Evolutionary conservation across 192 early-diverging fungal species (phyloP).

Genomic region (Ambispora gerdemannii): DNA sequence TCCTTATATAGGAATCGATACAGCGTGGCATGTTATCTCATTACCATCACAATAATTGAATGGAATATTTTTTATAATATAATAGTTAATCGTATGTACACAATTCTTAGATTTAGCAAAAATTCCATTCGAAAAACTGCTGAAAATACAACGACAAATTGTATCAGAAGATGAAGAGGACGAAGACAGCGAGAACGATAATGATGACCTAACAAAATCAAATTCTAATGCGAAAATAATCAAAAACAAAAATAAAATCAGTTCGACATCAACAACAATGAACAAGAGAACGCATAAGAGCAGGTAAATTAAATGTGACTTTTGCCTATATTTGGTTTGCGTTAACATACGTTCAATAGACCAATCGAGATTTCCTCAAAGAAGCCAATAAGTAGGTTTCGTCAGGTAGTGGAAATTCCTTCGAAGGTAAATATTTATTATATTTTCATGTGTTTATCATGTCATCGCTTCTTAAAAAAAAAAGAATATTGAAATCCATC

Average conservation of each 20-base stretch:
- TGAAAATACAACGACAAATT: background rate
- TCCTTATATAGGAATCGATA: no score
- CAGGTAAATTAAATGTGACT: background rate
- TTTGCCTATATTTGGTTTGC: no score
- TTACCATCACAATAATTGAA: no score
- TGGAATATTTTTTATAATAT: no score
- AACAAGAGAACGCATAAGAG: background rate
- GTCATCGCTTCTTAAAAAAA: no score
- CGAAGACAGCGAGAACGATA: background rate
- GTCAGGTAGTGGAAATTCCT: conserved; percentile 64
- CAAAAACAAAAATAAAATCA: background rate
- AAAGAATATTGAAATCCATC: no score
- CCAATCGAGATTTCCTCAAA: conserved; percentile 80
- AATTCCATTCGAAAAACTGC: background rate
- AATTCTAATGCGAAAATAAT: background rate
- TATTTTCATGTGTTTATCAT: no score
- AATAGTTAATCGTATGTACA: no score
- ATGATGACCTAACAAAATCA: background rate
- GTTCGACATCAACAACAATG: no score
- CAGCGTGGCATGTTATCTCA: no score
- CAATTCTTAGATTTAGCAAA: background rate
- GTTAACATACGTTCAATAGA: no score
- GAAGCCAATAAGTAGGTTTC: conserved; percentile 64
- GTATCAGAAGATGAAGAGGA: background rate
- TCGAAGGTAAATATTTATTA: conserved; percentile 41